Base-by-base conservation (phyloP, 768 basidiomycete species). In the Paxillus rubicundulus region DNA sequence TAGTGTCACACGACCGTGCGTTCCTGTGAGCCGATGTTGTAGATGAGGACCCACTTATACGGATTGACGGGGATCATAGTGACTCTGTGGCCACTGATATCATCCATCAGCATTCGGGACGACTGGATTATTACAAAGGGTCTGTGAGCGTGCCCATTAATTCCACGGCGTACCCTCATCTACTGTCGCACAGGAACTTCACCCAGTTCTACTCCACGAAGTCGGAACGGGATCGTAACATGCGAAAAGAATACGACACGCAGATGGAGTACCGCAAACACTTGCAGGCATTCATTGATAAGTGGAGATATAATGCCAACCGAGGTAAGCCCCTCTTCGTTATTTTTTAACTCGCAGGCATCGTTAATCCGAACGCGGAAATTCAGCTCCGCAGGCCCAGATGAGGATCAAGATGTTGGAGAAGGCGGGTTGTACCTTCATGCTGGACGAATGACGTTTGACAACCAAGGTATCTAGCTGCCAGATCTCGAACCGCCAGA, bases 171-270 rank as follows among this genome's bases (percentile, higher is more conserved):
- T 36, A 46, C 56, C 27, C 48, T 52, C 9, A 55, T 49, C 39
- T 62, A 49, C 27, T 41, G 38, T 33, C 5, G n/a, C 39, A 2
- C 58, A 92, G 89, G 52, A 98, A 98, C 74, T 99, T 98, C 71
- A 86, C 90, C 1, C 95, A 98, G 69, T 98, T 99, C 79, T 98
- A 99, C 68, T 95, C 96, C 2, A 98, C 96, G 18, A 98, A 98
- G 73, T 90, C 88, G 4, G 97, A 98, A 65, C 87, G 97, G 24
- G 89, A 93, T 61, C 84, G 85, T 53, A 94, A 94, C 64, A 73
- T 95, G 70, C 84, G 83, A 38, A 94, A 93, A 71, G 96, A 98
- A 69, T 99, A 98, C 70, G 96, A 98, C 32, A 77, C 92, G 0
- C 97, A 99, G 71, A 85, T 97, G 82, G 87, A 89, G 9, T 98